Evolutionary conservation across 1,139 yeast species (phyloP).

Genomic region (Geotrichum candidum): DNA sequence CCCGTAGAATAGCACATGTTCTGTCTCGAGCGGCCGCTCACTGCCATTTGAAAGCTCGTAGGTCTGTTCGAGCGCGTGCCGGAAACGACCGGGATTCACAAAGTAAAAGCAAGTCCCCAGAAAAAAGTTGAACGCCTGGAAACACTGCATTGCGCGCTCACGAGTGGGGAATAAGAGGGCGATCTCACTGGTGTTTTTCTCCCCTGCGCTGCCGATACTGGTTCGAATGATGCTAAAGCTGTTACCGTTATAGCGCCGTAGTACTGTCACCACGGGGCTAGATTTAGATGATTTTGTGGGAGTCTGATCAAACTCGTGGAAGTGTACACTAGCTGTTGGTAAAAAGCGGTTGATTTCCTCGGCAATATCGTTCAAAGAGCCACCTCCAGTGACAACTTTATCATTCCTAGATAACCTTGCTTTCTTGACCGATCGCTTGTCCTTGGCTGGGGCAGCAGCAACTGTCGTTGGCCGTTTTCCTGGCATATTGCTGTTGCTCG

Average conservation of each 20-base stretch:
- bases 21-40: constrained; percentile 14
- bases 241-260: background rate
- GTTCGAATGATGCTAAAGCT: background rate
- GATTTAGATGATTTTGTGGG: background rate
- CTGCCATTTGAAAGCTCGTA: constrained; percentile 7
- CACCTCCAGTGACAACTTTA: background rate
- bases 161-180: constrained; percentile 63
- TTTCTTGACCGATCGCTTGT: background rate
- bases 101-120: constrained; percentile 84
- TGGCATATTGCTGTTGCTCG: background rate
- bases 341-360: constrained; percentile 6
- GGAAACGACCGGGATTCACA: constrained; percentile 60
- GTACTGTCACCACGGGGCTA: background rate
- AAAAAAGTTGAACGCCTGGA: constrained; percentile 70
- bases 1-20: constrained; percentile 41
- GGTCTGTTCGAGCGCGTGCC: constrained; percentile 17
- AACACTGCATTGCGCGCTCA: constrained; percentile 66
- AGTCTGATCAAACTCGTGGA: background rate
- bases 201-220: background rate
- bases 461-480: background rate
- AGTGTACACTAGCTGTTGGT: constrained; percentile 4
- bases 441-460: background rate
- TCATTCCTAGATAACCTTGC: background rate
- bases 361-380: constrained; percentile 1
- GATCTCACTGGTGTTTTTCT: background rate